Evolutionary conservation across 805 yeast genomes (phyloP), one percentile per base, ranked within the genome.

Genomic region (Ogataea ganodermae): DNA sequence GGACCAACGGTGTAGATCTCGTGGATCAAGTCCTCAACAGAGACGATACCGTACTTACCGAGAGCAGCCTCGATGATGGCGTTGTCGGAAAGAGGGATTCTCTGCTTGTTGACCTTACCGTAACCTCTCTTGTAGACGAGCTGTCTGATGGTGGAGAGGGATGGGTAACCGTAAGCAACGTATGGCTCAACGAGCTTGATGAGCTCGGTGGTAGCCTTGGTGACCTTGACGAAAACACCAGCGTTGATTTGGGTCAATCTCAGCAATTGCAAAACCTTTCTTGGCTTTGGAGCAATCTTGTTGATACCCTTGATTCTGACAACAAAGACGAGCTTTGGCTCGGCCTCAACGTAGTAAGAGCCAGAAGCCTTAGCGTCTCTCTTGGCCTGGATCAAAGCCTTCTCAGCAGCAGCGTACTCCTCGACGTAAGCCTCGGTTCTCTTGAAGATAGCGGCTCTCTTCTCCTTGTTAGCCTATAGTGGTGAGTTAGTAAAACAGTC

Each of bases 291-390:
- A 71, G 97, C 88, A 68, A 91, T 89, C 86, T 90, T 91, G 91
- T 81, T 87, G 76, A 91, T 89, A 91, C 97, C 97, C 92, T 91
- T 91, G 85, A 91, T 91, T 86, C 98, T 89, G 75, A 91, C 83
- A 70, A 91, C 96, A 75, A 91, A 89, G 62, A 89, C 96, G 70
- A 91, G 86, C 78, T 89, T 90, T 70, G 84, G 83, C 83, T 91
- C 92, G 75, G 96, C 97, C 70, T 84, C 89, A 67, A 89, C 95
- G 81, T 84, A 91, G 89, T 84, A 88, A 69, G 94, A 84, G 75
- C 95, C 96, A 70, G 83, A 77, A 74, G 92, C 91, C 82, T 86
- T 88, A 65, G 97, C 97, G 60, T 86, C 89, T 76, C 96, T 89
- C 82, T 84, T 84, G 68, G 96, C 95, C 49, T 79, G 78, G 71